These are phyloP conservation scores for Hygrophoropsis aurantiaca DNA, from an alignment of 768 basidiomycete genomes.

Conservation along the genomic window DNA sequence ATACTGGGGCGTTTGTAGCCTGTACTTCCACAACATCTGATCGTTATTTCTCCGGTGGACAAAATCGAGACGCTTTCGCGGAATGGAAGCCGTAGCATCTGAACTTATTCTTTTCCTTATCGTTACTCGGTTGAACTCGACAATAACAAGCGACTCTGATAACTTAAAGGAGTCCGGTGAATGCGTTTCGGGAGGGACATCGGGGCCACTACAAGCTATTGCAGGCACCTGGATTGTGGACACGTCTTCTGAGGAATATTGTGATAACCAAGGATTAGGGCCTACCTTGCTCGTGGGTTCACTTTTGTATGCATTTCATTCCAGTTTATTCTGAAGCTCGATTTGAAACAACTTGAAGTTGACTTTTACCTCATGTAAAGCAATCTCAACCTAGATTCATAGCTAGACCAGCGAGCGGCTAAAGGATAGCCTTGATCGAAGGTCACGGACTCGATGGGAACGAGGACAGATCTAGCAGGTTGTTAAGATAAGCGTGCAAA, in stretches of 20 bases:
- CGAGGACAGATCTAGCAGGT: constrained; percentile 51
- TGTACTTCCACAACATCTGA: too few relatives aligned
- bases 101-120: too few relatives aligned
- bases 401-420: neutral
- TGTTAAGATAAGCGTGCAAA: neutral
- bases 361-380: constrained; percentile 54
- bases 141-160: constrained; percentile 62
- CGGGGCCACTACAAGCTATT: constrained; percentile 60
- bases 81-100: too few relatives aligned
- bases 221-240: constrained; percentile 46
- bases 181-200: constrained; percentile 51
- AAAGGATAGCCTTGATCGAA: neutral
- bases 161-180: constrained; percentile 61
- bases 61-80: too few relatives aligned
- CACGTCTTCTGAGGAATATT: neutral
- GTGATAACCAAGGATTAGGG: neutral
- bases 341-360: constrained; percentile 53
- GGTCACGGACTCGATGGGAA: constrained; percentile 49
- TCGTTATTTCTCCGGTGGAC: too few relatives aligned
- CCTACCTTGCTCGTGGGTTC: constrained; percentile 67
- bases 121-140: constrained; percentile 70
- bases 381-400: constrained; percentile 52
- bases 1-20: too few relatives aligned
- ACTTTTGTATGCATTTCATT: constrained; percentile 64
- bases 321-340: constrained; percentile 64